Evolutionary conservation across 1,139 yeast genomes (phyloP).

Genomic region (Yamadazyma trypodendri): DNA sequence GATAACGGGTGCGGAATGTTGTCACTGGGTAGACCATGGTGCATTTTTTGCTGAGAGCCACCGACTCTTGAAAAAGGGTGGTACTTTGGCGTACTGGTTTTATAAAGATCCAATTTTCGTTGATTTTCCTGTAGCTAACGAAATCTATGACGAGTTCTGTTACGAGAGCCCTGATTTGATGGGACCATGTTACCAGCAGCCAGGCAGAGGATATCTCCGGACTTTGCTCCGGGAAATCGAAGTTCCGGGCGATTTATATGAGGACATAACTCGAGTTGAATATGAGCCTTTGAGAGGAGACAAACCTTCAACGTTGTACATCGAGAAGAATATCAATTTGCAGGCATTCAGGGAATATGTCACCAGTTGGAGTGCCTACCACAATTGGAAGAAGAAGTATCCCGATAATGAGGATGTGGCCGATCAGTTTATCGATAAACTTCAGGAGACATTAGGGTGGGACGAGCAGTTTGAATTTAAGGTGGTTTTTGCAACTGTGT

Average conservation of each 20-base stretch:
- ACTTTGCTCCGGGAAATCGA: constrained; percentile 39
- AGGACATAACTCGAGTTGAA: constrained; percentile 38
- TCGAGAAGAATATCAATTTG: constrained; percentile 43
- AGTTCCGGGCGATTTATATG: constrained; percentile 41
- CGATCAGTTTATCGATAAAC: constrained; percentile 42
- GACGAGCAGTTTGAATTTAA: constrained; percentile 40
- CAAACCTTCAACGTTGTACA: constrained; percentile 31
- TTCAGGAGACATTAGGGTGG: constrained; percentile 43
- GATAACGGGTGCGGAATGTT: constrained; percentile 74
- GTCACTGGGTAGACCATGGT: constrained; percentile 71
- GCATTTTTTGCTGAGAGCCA: constrained; percentile 51
- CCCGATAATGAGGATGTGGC: constrained; percentile 37
- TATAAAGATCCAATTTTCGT: constrained; percentile 65
- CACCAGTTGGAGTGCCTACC: constrained; percentile 70
- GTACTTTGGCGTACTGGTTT: constrained; percentile 77
- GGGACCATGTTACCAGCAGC: constrained; percentile 76
- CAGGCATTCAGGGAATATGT: constrained; percentile 48
- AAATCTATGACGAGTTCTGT: constrained; percentile 35
- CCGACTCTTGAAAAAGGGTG: constrained; percentile 53
- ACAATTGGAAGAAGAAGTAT: constrained; percentile 53
- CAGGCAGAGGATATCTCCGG: constrained; percentile 60
- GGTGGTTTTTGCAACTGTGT: constrained; percentile 61
- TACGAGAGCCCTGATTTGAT: constrained; percentile 30
- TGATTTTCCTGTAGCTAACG: constrained; percentile 41
- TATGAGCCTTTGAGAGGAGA: constrained; percentile 33